Conservation (phyloP, 352 stramenopile genomes). For the Plasmopara viticola region DNA sequence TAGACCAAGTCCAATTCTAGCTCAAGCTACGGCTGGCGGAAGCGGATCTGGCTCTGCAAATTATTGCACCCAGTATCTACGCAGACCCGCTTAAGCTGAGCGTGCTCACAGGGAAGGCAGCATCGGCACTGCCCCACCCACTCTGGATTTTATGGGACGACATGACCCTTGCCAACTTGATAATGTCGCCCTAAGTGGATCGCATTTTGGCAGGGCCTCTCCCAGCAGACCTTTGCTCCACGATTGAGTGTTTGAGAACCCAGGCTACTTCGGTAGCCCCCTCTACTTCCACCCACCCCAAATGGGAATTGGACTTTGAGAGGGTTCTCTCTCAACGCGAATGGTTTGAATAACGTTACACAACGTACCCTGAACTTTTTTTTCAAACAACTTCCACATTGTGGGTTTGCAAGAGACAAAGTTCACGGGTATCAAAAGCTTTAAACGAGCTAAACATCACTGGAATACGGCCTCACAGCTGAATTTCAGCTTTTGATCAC, state of each 20-base stretch:
- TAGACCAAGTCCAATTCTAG: neutral
- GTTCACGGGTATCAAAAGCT: neutral
- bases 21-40: neutral
- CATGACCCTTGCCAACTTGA: neutral
- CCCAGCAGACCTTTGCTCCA: neutral
- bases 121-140: neutral
- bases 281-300: neutral
- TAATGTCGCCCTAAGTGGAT: neutral
- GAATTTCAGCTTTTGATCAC: slow-evolving; percentile 2
- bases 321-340: neutral
- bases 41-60: slow-evolving; percentile 1
- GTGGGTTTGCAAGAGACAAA: too few relatives aligned
- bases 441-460: slow-evolving; percentile 2
- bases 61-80: slow-evolving; percentile 4
- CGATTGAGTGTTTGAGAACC: neutral
- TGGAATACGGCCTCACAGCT: slow-evolving; percentile 1
- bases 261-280: neutral
- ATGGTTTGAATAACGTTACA: neutral
- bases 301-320: neutral
- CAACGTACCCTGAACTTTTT: neutral
- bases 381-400: neutral
- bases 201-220: neutral
- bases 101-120: neutral
- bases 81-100: neutral
- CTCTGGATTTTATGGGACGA: neutral